Conservation (phyloP, 768 basidiomycete species). For the Astraeus odoratus region DNA sequence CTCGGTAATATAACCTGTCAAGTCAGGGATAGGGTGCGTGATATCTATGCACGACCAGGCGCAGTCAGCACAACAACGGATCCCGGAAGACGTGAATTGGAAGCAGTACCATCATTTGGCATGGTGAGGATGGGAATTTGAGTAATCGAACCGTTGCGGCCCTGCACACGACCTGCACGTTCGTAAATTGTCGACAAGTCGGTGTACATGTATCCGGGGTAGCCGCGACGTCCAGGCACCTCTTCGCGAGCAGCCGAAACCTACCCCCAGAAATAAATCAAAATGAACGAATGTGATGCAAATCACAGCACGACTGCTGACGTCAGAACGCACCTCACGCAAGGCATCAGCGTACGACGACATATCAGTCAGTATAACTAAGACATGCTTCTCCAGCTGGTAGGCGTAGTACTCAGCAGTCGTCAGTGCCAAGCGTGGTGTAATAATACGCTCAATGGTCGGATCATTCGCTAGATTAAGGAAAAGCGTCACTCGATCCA, state of each 20-base stretch:
- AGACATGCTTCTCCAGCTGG: conserved; percentile 98
- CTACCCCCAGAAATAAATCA: conserved; percentile 11
- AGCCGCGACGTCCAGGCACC: conserved; percentile 98
- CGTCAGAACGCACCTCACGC: conserved; percentile 63
- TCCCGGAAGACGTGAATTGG: conserved; percentile 10
- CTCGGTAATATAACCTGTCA: conserved; percentile 99
- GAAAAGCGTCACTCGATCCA: conserved; percentile 97
- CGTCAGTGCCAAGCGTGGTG: conserved; percentile 93
- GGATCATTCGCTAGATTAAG: conserved; percentile 98
- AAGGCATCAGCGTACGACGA: conserved; percentile 95
- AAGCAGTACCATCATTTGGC: conserved; percentile 90
- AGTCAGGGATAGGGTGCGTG: conserved; percentile 99
- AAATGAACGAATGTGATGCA: neutral
- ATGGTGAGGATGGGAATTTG: conserved; percentile 99
- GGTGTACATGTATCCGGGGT: conserved; percentile 98
- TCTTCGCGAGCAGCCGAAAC: conserved; percentile 99
- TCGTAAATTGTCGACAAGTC: conserved; percentile 99
- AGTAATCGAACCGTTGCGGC: conserved; percentile 97
- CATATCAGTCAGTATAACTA: conserved; percentile 99
- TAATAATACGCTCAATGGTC: conserved; percentile 99
- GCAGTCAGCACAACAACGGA: conserved; percentile 16
- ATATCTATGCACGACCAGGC: conserved; percentile 61
- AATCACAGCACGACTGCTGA: no score
- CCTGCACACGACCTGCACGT: conserved; percentile 96
- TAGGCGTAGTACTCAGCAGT: conserved; percentile 99